Percentiles rank a stretch among this genome's conserved stretches.
Conservation (phyloP, 257 asterid species). For the Thymus quinquecostatus region DNA sequence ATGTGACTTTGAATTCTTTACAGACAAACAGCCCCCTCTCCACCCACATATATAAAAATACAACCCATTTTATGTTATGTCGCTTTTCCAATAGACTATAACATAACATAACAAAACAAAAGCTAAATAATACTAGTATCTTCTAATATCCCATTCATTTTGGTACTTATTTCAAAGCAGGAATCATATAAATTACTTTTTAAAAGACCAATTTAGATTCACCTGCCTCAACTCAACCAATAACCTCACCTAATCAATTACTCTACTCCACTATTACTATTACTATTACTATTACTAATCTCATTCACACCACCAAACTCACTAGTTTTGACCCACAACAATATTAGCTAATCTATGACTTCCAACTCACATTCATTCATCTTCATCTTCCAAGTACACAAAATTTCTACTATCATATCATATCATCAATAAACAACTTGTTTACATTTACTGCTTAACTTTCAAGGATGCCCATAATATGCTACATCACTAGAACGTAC, state of each 20-base stretch:
- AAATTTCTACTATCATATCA: slow-evolving; percentile 31
- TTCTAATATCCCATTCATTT: neutral
- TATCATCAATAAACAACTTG: slow-evolving; percentile 36
- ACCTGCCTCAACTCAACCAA: slow-evolving; percentile 43
- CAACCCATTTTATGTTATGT: neutral
- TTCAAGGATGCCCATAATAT: slow-evolving; percentile 35
- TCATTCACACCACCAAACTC: too few relatives aligned
- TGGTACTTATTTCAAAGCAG: neutral
- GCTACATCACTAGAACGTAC: slow-evolving; percentile 38
- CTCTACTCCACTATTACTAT: too few relatives aligned
- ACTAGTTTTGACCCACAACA: too few relatives aligned
- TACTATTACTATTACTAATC: too few relatives aligned
- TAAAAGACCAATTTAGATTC: neutral
- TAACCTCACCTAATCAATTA: slow-evolving; percentile 34
- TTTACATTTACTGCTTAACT: slow-evolving; percentile 46
- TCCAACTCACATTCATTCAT: slow-evolving; percentile 27
- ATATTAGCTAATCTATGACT: too few relatives aligned
- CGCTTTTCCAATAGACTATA: neutral
- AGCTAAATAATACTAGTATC: neutral
- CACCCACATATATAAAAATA: neutral
- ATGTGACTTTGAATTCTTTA: slow-evolving; percentile 25
- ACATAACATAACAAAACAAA: neutral
- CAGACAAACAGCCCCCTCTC: neutral
- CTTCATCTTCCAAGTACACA: slow-evolving; percentile 13
- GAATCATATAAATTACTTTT: neutral